Percentiles rank a stretch among this genome's conserved stretches.
These are phyloP conservation scores for Trichosporon sp. DNA, from an alignment of 1,284 basidiomycete genomes.

Conservation along the genomic window DNA sequence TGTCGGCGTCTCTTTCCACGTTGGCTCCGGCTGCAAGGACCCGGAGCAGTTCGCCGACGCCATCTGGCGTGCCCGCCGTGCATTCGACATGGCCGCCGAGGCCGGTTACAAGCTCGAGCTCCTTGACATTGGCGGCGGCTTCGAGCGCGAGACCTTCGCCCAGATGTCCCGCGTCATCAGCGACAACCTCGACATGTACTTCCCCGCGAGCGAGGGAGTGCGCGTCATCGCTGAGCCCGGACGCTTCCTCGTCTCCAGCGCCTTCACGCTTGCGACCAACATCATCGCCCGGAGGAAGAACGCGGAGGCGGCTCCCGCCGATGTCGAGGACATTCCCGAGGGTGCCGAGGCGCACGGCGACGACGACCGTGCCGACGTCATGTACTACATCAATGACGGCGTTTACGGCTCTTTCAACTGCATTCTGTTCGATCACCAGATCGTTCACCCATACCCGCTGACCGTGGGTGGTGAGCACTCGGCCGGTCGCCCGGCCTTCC, in stretches of 20 bases:
- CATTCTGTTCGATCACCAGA: constrained; percentile 88
- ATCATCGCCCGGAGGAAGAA: constrained; percentile 74
- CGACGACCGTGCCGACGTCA: constrained; percentile 47
- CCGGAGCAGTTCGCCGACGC: constrained; percentile 85
- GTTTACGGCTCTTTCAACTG: constrained; percentile 99
- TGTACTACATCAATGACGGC: constrained; percentile 93
- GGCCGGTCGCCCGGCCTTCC: constrained; percentile 40
- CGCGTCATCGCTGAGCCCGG: constrained; percentile 95
- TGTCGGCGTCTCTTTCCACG: constrained; percentile 95
- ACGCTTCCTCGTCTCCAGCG: constrained; percentile 84
- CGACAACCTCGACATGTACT: constrained; percentile 70
- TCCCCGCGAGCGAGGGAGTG: constrained; percentile 68
- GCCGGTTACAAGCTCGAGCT: constrained; percentile 77
- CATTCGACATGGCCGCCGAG: constrained; percentile 81
- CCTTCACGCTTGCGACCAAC: constrained; percentile 88
- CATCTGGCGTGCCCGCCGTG: constrained; percentile 69
- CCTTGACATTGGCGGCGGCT: constrained; percentile 93
- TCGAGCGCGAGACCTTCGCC: constrained; percentile 85
- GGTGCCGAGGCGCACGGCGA: constrained; percentile 6
- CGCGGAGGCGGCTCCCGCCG: neutral
- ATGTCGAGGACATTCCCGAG: constrained; percentile 11
- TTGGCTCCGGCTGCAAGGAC: constrained; percentile 95
- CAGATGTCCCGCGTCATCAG: constrained; percentile 68
- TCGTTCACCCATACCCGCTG: constrained; percentile 77
- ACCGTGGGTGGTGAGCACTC: constrained; percentile 46